Evolutionary conservation across 2,329 filamentous ascomycete genomes (phyloP).

Genomic region (Phyllosticta capitalensis): DNA sequence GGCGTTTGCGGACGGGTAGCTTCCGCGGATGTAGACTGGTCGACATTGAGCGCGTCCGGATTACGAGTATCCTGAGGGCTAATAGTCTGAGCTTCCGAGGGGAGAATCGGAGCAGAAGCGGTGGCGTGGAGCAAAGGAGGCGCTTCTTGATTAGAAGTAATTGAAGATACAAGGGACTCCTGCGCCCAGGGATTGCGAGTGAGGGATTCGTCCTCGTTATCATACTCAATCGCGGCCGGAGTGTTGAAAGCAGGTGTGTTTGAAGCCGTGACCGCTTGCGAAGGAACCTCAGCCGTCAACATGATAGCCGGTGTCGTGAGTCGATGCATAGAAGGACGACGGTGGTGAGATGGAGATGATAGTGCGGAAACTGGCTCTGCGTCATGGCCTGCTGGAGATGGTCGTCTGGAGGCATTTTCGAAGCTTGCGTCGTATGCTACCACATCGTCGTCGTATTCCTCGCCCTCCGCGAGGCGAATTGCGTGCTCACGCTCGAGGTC

Average conservation of each 20-base stretch:
- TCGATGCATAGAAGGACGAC: constrained; percentile 2
- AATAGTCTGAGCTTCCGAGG: constrained; percentile 11
- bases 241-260: neutral
- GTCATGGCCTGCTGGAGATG: neutral
- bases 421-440: neutral
- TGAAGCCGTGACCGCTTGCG: constrained; percentile 6
- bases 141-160: constrained; percentile 3
- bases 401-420: neutral
- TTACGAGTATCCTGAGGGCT: neutral
- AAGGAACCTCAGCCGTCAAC: constrained; percentile 1
- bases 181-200: constrained; percentile 9
- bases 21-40: neutral
- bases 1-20: neutral
- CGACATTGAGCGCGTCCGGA: neutral
- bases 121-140: constrained; percentile 21
- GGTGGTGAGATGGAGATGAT: constrained; percentile 3
- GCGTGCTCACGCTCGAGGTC: constrained; percentile 1
- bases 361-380: neutral
- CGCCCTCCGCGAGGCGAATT: neutral
- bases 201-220: neutral
- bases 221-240: constrained; percentile 2
- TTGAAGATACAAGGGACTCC: constrained; percentile 1
- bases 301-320: constrained; percentile 6
- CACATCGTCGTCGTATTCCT: constrained; percentile 7
- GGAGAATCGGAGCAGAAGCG: constrained; percentile 21